Evolutionary conservation across 768 basidiomycete species (phyloP), one percentile per base, ranked within the genome.

Genomic region (Rubroboletus pulcherrimus): DNA sequence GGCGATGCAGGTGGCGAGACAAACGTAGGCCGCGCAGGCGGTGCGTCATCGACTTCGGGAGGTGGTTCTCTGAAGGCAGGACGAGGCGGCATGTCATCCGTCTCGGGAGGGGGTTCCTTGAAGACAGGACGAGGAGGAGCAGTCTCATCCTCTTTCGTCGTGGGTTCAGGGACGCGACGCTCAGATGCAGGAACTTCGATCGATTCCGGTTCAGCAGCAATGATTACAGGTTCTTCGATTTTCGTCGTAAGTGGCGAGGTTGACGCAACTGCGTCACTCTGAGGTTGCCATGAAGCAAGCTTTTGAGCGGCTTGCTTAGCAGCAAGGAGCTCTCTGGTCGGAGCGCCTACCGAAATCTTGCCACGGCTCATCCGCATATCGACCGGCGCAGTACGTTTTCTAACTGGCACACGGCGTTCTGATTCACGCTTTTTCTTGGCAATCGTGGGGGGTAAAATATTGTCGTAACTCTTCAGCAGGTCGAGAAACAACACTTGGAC

Each of bases 281-380:
- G 67, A 14, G 64, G 51, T 19, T 59, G 51, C 14, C 29, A 50
- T 45, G 78, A 60, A 2, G 77, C 77, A 49, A 78, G 76, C 53
- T 81, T 81, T 64, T 83, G 82, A 3, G 81, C 81, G 41, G 79
- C 76, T 60, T 85, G 81, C 65, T 92, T 86, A 35, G 83, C 85
- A 14, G 83, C 84, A 17, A 92, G 79, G 14, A 91, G 74, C 56
- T 91, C 86, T 57, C 83, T 78, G 3, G 83, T 74, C 58, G 93
- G 87, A 4, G 81, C 80, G 26, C 85, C 88, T 4, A 82, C 79
- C 3, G 89, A 87, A 51, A 96, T 83, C 53, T 80, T 81, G 61
- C 84, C 83, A 58, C 93, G 80, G 61, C 87, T 92, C 70, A 92
- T 78, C 45, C 93, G 87, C 85, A 94, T 87, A 69, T 97, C 94